Base-by-base conservation (phyloP, 768 basidiomycete genomes). In the Auricularia auricula-judae region DNA sequence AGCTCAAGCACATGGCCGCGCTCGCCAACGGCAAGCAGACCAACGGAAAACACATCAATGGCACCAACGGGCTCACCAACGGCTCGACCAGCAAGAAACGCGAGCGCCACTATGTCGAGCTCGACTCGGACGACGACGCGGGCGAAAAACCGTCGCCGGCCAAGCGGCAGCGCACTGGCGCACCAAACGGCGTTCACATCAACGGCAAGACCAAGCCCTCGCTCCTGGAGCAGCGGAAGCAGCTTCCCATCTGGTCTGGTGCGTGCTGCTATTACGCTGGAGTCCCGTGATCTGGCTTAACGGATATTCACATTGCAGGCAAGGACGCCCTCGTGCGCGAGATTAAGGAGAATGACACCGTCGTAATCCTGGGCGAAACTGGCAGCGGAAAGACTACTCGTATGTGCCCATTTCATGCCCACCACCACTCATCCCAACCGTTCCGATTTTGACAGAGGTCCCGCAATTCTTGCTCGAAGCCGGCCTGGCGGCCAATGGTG, bases 371-470 rank as follows among this genome's bases (percentile, higher is more conserved):
- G 2, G 97, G 95, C 44, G 97, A 99, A 76, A 98, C 97, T 0
- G 97, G 97, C 12, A 97, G 94, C 21, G 97, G 97, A 67, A 99
- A 99, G 78, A 96, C 96, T 0, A 99, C 97, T 61, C 96, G 96
- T 96, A 75, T 71, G 93, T 86, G 51, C 63, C 62, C 58, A n/a
- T 62, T 4, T 11, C 59, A 12, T 44, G 14, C 21, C 14, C 21
- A 36, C 12, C 56, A 34, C 47, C 16, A 16, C 36, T 34, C 16
- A 54, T 60, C 23, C 16, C 51, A n/a, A 36, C 60, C 39, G 39
- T 42, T 7, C 39, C 39, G 7, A 42, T 42, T 42, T 42, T 42
- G 39, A 43, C 76, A 99, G 96, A 99, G 81, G 85, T 98, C 60
- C 97, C 97, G 0, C 97, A 99, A 71, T 98, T 96, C 72, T 79